Base-by-base conservation (phyloP, 495 filamentous ascomycete species). In the Hamigera avellanea region DNA sequence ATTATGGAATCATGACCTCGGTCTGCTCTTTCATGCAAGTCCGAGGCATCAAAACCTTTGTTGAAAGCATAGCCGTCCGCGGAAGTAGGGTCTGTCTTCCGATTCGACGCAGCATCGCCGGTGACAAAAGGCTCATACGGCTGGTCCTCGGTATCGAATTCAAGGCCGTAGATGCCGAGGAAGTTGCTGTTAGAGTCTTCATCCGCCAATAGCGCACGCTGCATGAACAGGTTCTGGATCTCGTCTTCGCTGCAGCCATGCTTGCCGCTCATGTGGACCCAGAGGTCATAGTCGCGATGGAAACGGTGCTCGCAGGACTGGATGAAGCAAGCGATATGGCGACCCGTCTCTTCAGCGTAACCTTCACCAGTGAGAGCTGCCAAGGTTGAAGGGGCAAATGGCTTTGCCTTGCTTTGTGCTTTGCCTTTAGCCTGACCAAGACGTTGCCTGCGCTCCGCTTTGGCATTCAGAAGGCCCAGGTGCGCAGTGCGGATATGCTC, bases 401-500 rank as follows among this genome's bases (percentile, higher is more conserved):
- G 33, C 10, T 35, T 43, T 34, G 8, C 39, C 43, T 29, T 42
- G 42, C 14, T 52, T 52, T 16, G 14, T n/a, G 31, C 17, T 9
- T 25, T 25, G 13, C 15, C 16, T 23, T 54, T 51, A 10, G 48
- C 45, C 7, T 52, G 37, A 6, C 59, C 50, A 23, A 61, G 51
- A 38, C 64, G 55, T 32, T 54, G 59, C 33, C 49, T 61, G 9
- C 65, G 62, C 32, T 62, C 59, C 2, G 62, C 62, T 52, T 66
- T 66, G 35, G 59, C 46, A 31, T 62, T 64, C 25, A 45, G 46
- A 28, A 76, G 61, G 3, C 76, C 76, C 25, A 91, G 49, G 53
- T 95, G 87, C 0, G 78, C 59, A 8, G 73, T 83, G 14, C 83
- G 77, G 26, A 93, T 68, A 44, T 95, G 87, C 32, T 86, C 80